A percentile compares a stretch with the other conserved stretches of the same genome.
Conservation (phyloP, 129 eudicot genomes). For the Sambucus nigra region DNA sequence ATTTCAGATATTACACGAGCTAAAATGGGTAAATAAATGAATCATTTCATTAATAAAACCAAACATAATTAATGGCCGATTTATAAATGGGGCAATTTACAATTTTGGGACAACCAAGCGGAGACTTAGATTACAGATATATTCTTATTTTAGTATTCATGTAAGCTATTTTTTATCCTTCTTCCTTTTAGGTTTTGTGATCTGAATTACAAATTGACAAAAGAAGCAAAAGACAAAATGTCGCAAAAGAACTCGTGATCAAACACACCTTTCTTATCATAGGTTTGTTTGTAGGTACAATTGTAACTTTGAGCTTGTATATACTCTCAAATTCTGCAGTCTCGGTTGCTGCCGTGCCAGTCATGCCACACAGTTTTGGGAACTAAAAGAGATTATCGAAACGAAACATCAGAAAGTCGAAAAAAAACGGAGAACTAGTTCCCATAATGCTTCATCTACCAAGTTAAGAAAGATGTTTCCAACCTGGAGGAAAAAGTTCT, state of each 20-base stretch:
- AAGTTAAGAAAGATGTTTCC: conserved; percentile 9
- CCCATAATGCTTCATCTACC: not conserved
- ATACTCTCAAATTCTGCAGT: conserved; percentile 95
- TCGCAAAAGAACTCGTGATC: conserved; percentile 4
- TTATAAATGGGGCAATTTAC: too few relatives aligned
- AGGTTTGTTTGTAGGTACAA: conserved; percentile 94
- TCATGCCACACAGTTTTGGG: conserved; percentile 99
- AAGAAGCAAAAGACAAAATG: conserved; percentile 9
- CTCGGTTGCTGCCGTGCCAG: conserved; percentile 98
- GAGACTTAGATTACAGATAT: not conserved
- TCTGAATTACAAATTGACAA: not conserved
- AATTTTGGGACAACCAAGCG: not conserved
- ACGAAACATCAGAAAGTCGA: conserved; percentile 9
- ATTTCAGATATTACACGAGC: too few relatives aligned
- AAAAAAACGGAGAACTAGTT: conserved; percentile 8
- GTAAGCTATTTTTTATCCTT: not conserved
- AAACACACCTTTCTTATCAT: conserved; percentile 84
- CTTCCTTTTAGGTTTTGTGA: not conserved
- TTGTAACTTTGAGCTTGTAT: conserved; percentile 98
- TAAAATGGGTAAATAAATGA: too few relatives aligned
- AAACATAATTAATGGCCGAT: too few relatives aligned
- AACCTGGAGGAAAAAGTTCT: conserved; percentile 98
- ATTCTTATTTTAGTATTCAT: not conserved
- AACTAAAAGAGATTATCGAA: conserved; percentile 37
- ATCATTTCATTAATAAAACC: too few relatives aligned